Base-by-base conservation (phyloP, 257 asterid genomes). In the Thymus mandschuricus region DNA sequence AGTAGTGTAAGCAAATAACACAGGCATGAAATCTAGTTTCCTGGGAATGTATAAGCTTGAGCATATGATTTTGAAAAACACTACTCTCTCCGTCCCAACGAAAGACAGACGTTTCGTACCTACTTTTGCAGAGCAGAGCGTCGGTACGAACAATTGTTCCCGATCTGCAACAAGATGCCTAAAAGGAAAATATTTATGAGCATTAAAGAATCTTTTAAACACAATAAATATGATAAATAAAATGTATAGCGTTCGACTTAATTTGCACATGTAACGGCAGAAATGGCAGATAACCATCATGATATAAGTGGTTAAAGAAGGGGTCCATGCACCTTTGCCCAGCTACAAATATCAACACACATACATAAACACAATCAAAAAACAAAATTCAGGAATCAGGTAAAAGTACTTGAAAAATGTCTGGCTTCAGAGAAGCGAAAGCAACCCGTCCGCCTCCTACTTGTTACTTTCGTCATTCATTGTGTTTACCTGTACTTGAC, bases 101-200 rank as follows among this genome's bases (percentile, higher is more conserved):
- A 21, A 21, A 21, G 21, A 21, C 21, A 21, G 21, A 21, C 21
- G 21, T 21, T 21, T 21, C 21, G 21, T 21, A 21, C 21, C 41
- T 38, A 38, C 41, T 38, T 38, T 38, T 5, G 41, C 7, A 38
- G 41, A 38, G 41, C 7, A 38, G 41, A 38, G 41, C 41, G 41
- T 38, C 31, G 30, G 57, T 10, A 51, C 5, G 31, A 51, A 1
- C 56, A 8, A 13, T 50, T 50, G 56, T 0, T n/a, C 28, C 28
- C n/a, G 28, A 34, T 80, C 68, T 73, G 82, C 31, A 38, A 73
- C 75, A 64, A 71, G 79, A 65, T 67, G 69, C 56, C 77, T 63
- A 60, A 75, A 6, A 70, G 41, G 13, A 63, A 64, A 52, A 57
- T 43, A 59, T 34, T 66, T 35, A 51, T 64, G 70, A 55, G 68